Evolutionary conservation across 805 yeast species (phyloP), one percentile per base, ranked within the genome.

Genomic region (Candida adriatica): DNA sequence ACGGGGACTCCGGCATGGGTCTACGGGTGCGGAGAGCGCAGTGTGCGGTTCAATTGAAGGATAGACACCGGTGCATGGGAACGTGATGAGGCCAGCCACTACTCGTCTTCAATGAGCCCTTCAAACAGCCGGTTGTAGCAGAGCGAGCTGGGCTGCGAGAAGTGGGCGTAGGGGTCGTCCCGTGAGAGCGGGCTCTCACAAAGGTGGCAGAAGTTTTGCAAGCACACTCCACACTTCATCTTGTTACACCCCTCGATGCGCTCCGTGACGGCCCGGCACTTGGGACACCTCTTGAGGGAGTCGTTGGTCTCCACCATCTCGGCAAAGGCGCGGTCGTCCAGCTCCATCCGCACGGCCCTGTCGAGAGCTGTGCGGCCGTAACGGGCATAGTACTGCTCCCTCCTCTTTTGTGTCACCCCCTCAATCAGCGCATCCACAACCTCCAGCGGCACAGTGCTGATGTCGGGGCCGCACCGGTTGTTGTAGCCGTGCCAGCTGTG

Each of bases 221-320:
- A 41, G 39, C 84, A 77, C 6, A 63, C 53, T 0, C 60, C 41
- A 44, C 85, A 76, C 23, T 59, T 61, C 78, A 77, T 74, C 44
- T 72, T 74, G 45, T 75, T 76, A 49, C 83, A 77, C 5, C 83
- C 85, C 41, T 75, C 81, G 16, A 66, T 56, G 35, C 73, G 64
- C 37, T 73, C 73, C 6, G 73, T 66, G 6, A 65, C 65, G 2
- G 65, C 45, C 11, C 52, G 49, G 45, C 83, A 77, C 4, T 52
- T 49, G 0, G 84, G 83, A 40, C 83, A 77, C 31, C 60, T 50
- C 14, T 59, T 62, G 32, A 70, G 52, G 18, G 16, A 68, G 39
- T 35, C 54, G 48, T 30, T 74, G 78, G 32, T 79, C 65, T 6
- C 58, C 26, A 32, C 61, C 68, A 27, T 65, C 71, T 23, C 15